These are phyloP conservation scores for Aspergillus novoparasiticus DNA, from an alignment of 2,329 filamentous ascomycete genomes.

Conservation along the genomic window DNA sequence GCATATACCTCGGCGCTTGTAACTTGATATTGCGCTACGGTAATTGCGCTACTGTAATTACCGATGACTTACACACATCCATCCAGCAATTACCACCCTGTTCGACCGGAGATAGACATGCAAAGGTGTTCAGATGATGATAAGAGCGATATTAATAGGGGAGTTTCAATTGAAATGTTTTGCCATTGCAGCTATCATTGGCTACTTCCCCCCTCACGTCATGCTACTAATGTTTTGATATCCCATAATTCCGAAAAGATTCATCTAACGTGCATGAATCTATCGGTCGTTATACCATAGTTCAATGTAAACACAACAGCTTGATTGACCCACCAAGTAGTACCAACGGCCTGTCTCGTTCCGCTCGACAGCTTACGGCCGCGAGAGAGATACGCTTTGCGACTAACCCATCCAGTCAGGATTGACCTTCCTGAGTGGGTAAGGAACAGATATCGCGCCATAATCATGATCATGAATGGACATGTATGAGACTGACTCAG, in stretches of 20 bases:
- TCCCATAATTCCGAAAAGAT: neutral
- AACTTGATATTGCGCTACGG: constrained; percentile 12
- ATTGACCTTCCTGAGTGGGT: constrained; percentile 1
- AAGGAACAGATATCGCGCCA: neutral
- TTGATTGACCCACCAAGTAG: neutral
- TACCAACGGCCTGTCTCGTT: neutral
- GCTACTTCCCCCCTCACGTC: neutral
- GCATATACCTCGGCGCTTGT: constrained; percentile 17
- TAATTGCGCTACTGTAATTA: constrained; percentile 9
- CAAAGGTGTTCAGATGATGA: neutral
- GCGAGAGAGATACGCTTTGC: neutral
- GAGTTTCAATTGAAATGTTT: neutral
- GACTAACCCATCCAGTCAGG: neutral
- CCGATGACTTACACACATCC: neutral
- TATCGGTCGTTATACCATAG: neutral
- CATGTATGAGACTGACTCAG: neutral
- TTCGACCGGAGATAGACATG: neutral
- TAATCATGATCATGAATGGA: neutral
- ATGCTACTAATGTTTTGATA: neutral
- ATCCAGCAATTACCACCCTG: neutral
- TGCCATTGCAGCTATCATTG: neutral
- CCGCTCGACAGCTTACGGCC: neutral
- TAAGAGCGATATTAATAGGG: neutral
- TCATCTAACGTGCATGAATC: neutral
- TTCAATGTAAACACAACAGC: neutral